These are phyloP conservation scores for Fomitopsis serialis DNA, from an alignment of 768 basidiomycete species.

Conservation along the genomic window DNA sequence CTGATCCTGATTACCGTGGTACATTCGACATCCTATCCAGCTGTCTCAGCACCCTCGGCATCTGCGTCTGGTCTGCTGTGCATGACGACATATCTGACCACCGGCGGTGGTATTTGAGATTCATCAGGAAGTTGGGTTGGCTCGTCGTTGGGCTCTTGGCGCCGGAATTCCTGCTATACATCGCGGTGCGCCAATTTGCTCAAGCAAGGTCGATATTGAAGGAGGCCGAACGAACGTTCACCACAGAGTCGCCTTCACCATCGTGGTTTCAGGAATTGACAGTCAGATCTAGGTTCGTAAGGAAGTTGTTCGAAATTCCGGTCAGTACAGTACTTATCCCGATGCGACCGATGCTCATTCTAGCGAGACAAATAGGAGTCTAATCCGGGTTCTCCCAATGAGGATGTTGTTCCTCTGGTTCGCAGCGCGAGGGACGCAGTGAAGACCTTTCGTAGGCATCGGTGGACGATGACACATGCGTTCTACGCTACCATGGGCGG, in stretches of 20 bases:
- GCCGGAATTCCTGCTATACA: constrained; percentile 5
- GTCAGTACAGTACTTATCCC: too few species aligned
- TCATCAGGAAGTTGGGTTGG: neutral
- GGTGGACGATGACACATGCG: constrained; percentile 19
- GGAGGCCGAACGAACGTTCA: neutral
- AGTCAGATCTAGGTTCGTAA: too few species aligned
- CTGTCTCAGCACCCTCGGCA: constrained; percentile 7
- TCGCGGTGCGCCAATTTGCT: neutral
- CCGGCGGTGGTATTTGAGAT: neutral
- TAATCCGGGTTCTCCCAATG: too few species aligned
- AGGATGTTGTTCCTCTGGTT: too few species aligned
- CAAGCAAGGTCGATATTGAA: neutral
- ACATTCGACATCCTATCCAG: constrained; percentile 9
- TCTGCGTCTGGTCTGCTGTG: constrained; percentile 12
- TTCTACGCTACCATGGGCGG: constrained; percentile 25
- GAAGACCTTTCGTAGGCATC: neutral
- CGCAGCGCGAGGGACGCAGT: too few species aligned
- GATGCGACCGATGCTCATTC: too few species aligned
- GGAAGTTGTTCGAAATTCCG: too few species aligned
- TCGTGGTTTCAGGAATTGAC: too few species aligned
- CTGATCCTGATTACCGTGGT: constrained; percentile 5
- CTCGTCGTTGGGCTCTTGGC: constrained; percentile 3
- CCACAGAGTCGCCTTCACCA: neutral
- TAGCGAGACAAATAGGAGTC: too few species aligned
- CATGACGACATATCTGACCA: constrained; percentile 2